Evolutionary conservation across 2,329 filamentous ascomycete species (phyloP).

Genomic region (Scopulariopsis brevicaulis): DNA sequence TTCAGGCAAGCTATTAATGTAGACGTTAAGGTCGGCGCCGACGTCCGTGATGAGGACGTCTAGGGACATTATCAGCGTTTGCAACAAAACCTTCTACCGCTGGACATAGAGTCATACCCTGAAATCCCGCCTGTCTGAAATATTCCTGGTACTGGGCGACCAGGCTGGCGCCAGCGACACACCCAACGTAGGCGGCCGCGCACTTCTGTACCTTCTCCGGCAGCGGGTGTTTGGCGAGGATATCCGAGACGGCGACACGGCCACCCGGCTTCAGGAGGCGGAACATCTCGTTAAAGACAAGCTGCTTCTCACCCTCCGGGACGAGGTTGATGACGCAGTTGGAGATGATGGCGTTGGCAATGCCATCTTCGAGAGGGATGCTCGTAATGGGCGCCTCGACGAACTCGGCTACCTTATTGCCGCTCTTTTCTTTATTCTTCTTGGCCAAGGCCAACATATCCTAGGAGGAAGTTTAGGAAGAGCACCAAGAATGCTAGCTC

Average conservation of each 20-base stretch:
- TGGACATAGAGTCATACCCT: conserved; percentile 17
- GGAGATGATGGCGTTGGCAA: conserved; percentile 44
- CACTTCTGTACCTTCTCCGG: conserved; percentile 32
- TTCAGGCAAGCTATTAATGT: not conserved
- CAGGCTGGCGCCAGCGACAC: conserved; percentile 44
- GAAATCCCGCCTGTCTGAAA: conserved; percentile 36
- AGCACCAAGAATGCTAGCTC: not conserved
- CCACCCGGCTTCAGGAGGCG: conserved; percentile 46
- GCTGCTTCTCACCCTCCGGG: conserved; percentile 35
- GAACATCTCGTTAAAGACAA: conserved; percentile 45
- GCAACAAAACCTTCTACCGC: not conserved
- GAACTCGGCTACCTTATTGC: conserved; percentile 34
- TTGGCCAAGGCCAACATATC: conserved; percentile 42
- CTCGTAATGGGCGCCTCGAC: conserved; percentile 37
- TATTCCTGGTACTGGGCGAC: conserved; percentile 39
- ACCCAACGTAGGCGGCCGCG: conserved; percentile 46
- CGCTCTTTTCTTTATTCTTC: conserved; percentile 25
- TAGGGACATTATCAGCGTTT: not conserved
- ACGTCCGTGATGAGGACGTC: not conserved
- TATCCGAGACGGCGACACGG: conserved; percentile 47
- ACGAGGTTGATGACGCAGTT: conserved; percentile 55
- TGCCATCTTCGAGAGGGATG: conserved; percentile 28
- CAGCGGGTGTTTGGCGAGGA: conserved; percentile 38
- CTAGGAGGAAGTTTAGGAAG: conserved; percentile 16
- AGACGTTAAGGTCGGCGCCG: not conserved